phyloP scores from a whole-genome alignment of 306 rosid genomes.

The Dalbergia cochinchinensis region DNA sequence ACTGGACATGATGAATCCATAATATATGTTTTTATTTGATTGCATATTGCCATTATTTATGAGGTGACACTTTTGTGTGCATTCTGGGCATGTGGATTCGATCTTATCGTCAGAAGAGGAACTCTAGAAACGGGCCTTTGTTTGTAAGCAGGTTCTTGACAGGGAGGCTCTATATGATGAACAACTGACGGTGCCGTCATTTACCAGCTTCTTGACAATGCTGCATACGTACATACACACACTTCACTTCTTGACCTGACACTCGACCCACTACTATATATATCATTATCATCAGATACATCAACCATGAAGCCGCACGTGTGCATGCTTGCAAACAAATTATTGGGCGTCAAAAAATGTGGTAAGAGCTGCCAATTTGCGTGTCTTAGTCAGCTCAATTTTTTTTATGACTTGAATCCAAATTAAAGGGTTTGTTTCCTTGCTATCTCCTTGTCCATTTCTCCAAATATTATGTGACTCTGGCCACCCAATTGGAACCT shows the following conservation, averaged over 20 bases:
- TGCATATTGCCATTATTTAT: neutral
- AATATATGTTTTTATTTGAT: too few species aligned
- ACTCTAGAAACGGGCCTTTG: neutral
- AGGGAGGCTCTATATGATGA: neutral
- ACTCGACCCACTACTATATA: neutral
- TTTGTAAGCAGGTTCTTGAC: neutral
- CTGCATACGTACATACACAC: neutral
- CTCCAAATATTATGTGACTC: neutral
- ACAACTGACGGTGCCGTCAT: slow-evolving; percentile 2
- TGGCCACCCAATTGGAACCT: slow-evolving; percentile 27
- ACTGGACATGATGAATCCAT: too few species aligned
- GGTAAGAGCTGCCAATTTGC: slow-evolving; percentile 38
- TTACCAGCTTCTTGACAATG: neutral
- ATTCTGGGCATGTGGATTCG: neutral
- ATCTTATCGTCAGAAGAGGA: neutral
- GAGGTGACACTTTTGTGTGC: neutral
- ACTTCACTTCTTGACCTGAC: neutral
- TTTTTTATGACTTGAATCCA: neutral
- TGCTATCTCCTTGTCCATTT: neutral
- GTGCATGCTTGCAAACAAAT: slow-evolving; percentile 28
- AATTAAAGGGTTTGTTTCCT: slow-evolving; percentile 14
- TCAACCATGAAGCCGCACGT: slow-evolving; percentile 30
- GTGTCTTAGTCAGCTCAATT: slow-evolving; percentile 16
- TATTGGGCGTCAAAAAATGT: neutral
- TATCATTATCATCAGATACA: neutral